Evolutionary conservation across 768 basidiomycete genomes (phyloP).

Genomic region (Phylloporus arenicola): DNA sequence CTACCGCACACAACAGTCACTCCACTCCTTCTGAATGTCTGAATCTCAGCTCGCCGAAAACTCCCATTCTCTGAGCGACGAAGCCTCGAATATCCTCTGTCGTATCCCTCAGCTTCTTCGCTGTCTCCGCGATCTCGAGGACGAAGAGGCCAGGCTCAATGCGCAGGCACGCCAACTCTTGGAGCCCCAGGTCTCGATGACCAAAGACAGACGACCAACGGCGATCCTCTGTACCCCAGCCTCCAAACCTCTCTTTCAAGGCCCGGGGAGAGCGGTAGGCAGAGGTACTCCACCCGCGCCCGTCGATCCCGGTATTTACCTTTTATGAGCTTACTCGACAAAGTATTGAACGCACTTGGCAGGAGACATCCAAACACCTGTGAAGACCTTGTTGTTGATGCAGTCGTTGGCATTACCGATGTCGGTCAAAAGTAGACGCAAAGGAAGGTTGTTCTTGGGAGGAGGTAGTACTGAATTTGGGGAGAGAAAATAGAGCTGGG

Average conservation of each 20-base stretch:
- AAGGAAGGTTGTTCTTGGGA: slow-evolving; percentile 17
- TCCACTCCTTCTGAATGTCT: slow-evolving; percentile 6
- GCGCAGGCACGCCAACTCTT: slow-evolving; percentile 11
- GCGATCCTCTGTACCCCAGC: not conserved
- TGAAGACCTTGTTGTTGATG: slow-evolving; percentile 15
- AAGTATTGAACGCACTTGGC: not conserved
- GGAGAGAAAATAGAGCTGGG: slow-evolving; percentile 3
- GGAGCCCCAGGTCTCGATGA: not conserved
- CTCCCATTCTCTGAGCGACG: slow-evolving; percentile 5
- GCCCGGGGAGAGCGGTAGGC: not conserved
- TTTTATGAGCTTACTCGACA: not conserved
- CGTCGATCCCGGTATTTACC: slow-evolving; percentile 9
- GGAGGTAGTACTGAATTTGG: slow-evolving; percentile 13
- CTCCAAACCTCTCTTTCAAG: not conserved
- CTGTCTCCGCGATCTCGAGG: slow-evolving; percentile 18
- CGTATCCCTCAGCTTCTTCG: slow-evolving; percentile 17
- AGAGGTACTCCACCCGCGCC: slow-evolving; percentile 4
- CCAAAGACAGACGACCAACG: not conserved
- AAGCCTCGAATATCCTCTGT: slow-evolving; percentile 9
- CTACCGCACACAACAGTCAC: not conserved
- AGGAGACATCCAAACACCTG: slow-evolving; percentile 18
- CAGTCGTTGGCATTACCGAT: slow-evolving; percentile 16
- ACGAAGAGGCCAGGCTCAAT: slow-evolving; percentile 19
- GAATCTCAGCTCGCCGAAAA: not conserved
- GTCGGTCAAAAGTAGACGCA: slow-evolving; percentile 22